Conservation (phyloP, 495 filamentous ascomycete genomes). For the Penicillium waksmanii region DNA sequence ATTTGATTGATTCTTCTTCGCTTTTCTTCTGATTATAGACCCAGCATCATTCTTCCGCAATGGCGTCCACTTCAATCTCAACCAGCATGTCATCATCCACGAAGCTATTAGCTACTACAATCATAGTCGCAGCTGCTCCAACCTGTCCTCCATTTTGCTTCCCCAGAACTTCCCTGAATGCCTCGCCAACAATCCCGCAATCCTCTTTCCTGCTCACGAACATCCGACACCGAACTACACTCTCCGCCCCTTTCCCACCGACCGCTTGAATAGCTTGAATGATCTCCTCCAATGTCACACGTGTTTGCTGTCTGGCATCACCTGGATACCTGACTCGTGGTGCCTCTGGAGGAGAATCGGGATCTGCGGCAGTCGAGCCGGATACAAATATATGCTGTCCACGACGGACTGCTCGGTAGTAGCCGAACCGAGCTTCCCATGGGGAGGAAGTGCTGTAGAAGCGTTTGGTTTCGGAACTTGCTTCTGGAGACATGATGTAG, state of each 20-base stretch:
- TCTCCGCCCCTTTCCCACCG: slow-evolving; percentile 42
- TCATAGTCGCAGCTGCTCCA: slow-evolving; percentile 48
- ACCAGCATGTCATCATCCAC: slow-evolving; percentile 51
- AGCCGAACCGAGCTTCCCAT: slow-evolving; percentile 49
- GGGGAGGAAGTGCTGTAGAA: slow-evolving; percentile 39
- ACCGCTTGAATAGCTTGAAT: slow-evolving; percentile 45
- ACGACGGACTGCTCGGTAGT: slow-evolving; percentile 50
- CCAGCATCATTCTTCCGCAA: slow-evolving; percentile 19
- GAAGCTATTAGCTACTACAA: slow-evolving; percentile 45
- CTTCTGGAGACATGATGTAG: slow-evolving; percentile 5
- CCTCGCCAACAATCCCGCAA: slow-evolving; percentile 37
- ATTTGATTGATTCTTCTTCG: background rate
- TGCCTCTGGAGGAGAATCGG: slow-evolving; percentile 31
- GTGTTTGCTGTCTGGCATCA: slow-evolving; percentile 45
- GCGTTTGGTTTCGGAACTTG: slow-evolving; percentile 6
- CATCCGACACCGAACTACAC: slow-evolving; percentile 45
- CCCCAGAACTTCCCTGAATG: slow-evolving; percentile 41
- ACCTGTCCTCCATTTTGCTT: slow-evolving; percentile 23
- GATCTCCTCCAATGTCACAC: slow-evolving; percentile 42
- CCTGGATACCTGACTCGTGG: slow-evolving; percentile 44
- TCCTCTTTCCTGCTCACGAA: slow-evolving; percentile 43
- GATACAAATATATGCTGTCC: slow-evolving; percentile 51
- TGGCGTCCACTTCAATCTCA: slow-evolving; percentile 51
- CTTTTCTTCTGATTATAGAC: background rate
- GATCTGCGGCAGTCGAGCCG: slow-evolving; percentile 49